Base-by-base conservation (phyloP, 345 rosid species). In the Hibiscus trionum region DNA sequence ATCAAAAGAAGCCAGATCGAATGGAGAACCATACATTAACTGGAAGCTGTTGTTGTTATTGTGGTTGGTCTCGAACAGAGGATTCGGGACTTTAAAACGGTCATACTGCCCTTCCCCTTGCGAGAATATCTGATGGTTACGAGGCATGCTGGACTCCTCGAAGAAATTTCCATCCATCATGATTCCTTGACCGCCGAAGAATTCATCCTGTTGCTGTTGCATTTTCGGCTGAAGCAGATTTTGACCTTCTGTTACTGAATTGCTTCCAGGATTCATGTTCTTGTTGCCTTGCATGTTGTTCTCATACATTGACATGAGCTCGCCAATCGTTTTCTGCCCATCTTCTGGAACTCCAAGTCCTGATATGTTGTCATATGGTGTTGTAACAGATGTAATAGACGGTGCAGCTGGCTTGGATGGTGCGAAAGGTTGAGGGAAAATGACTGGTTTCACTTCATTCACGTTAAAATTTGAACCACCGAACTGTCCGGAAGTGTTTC, bases 261-360 rank as follows among this genome's bases (percentile, higher is more conserved):
- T 66, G 77, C 58, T 81, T 24, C 66, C 58, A 1, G 77, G 57
- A 53, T 75, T 78, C 11, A 81, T 7, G 59, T 76, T 79, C 80
- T 78, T 84, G 84, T 71, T 87, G 65, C 86, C 77, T 68, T 83
- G 91, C 63, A 88, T 74, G 47, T 79, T 92, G 68, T 83, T 77
- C 56, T 92, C 98, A 17, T 95, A 95, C 66, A 86, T 68, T 7
- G 98, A 85, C 94, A 95, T 88, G 35, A 95, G 96, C 44, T 95
- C 96, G 0, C 81, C 84, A 74, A 95, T 95, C 87, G 82, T 86
- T 80, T 88, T 92, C 70, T 88, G 97, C n/a, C 97, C 99, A 70
- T 95, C 99, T 79, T 90, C 97, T 35, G 99, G 97, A 73, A 95
- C 92, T 52, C 96, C 91, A 7, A 84, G 81, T 58, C 83, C 86